These are phyloP conservation scores for Crithidia expoeki DNA, from an alignment of 208 protist species.

Conservation along the genomic window DNA sequence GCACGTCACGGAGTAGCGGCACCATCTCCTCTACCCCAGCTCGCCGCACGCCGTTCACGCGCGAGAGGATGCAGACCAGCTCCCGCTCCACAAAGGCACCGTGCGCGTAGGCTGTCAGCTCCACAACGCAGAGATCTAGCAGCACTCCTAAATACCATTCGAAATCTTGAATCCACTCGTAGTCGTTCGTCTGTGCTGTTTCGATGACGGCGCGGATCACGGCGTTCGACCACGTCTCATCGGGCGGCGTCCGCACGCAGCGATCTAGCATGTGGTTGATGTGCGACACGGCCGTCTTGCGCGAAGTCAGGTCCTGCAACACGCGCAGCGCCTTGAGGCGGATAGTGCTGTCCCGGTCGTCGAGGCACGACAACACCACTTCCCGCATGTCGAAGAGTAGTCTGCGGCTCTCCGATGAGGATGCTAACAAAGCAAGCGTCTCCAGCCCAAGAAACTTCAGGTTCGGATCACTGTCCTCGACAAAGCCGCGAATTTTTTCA, in stretches of 20 bases:
- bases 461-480: slow-evolving; percentile 98
- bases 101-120: slow-evolving; percentile 66
- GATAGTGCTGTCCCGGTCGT: slow-evolving; percentile 97
- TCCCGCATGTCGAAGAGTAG: slow-evolving; percentile 91
- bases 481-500: slow-evolving; percentile 94
- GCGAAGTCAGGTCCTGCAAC: slow-evolving; percentile 90
- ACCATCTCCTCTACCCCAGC: slow-evolving; percentile 71
- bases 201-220: slow-evolving; percentile 90
- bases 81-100: slow-evolving; percentile 90
- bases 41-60: slow-evolving; percentile 91
- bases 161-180: slow-evolving; percentile 94
- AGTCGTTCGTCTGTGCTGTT: slow-evolving; percentile 84
- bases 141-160: slow-evolving; percentile 98
- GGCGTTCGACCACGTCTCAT: slow-evolving; percentile 93
- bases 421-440: slow-evolving; percentile 92
- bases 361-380: slow-evolving; percentile 92
- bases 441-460: slow-evolving; percentile 98
- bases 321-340: slow-evolving; percentile 94
- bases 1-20: slow-evolving; percentile 51
- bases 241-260: slow-evolving; percentile 58
- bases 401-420: slow-evolving; percentile 85
- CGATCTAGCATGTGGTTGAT: slow-evolving; percentile 79
- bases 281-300: slow-evolving; percentile 90
- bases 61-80: slow-evolving; percentile 93
- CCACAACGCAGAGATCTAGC: slow-evolving; percentile 83